Evolutionary conservation across 352 stramenopile genomes (phyloP), one percentile per base, ranked within the genome.

Genomic region (Thalassiosira mediterranea): DNA sequence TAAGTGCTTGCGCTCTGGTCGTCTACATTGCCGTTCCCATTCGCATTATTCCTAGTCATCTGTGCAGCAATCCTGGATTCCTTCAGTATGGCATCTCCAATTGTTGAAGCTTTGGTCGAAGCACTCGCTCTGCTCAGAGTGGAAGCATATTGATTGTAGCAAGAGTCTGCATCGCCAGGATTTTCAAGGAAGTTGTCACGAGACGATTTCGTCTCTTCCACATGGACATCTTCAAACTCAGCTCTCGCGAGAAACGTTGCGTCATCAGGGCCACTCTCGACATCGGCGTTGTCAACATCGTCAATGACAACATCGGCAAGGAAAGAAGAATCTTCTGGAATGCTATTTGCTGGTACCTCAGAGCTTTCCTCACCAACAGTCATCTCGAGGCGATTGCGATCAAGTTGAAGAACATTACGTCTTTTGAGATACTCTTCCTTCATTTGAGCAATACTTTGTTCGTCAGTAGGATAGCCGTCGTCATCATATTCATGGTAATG

Each of bases 141-240:
- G 42, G 69, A 79, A 19, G 60, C 60, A 62, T 72, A 31, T 23
- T 65, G 23, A 23, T 76, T 34, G n/a, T 70, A 76, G 46, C 17
- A 54, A 19, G 65, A 75, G n/a, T 62, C 42, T 37, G 29, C 47
- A 34, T 56, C 47, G 34, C 15, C 34, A 56, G 8, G 11, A 15
- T 32, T 8, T 37, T 56, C 34, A 23, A 56, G 29, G 4, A n/a
- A 17, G 7, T 56, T 15, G 7, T n/a, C 47, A 54, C 21, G 3
- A 31, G 32, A 21, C 8, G 21, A 44, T 29, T 37, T 48, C 19
- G 21, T n/a, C 0, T 63, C 10, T 3, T 4, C 13, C 25, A 21
- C 49, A 37, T 34, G n/a, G 34, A 54, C 21, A 63, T 72, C 63
- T 25, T 46, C 52, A 65, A 64, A 40, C 4, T 28, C 42, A 32